Evolutionary conservation across 148 eudicot genomes (phyloP), one percentile per base, ranked within the genome.

Genomic region (Fagopyrum tataricum): DNA sequence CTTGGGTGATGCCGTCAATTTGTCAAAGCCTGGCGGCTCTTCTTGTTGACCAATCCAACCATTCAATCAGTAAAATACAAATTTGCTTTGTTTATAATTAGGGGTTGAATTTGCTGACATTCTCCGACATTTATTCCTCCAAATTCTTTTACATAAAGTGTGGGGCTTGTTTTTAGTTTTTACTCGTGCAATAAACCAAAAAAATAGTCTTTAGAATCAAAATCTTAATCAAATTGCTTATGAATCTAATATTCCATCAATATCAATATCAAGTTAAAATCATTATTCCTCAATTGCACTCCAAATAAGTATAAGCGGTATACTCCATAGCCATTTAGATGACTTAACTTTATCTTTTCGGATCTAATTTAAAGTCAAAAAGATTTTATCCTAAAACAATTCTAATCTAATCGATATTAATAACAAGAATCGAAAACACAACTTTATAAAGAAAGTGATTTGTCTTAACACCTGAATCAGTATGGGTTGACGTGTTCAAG

Each of bases 161-260:
- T 24, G 2, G 17, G 67, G n/a, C 67, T 61, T 61, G n/a, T n/a
- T n/a, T n/a, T n/a, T n/a, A n/a, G 67, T 61, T 61, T 61, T 24
- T 61, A 61, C 67, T 31, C 40, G 14, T n/a, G n/a, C n/a, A n/a
- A n/a, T n/a, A n/a, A n/a, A n/a, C n/a, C n/a, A n/a, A n/a, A 46
- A 46, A 8, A 46, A 8, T 23, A 58, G 31, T 23, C 14, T 21
- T 10, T 58, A 23, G 64, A 58, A 58, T 58, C 64, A 58, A 58
- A 58, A 58, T 61, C 41, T 2, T 26, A 31, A 61, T 61, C 67
- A 61, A 61, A 61, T 61, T 61, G 62, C 62, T 56, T 20, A 56
- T 20, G 26, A 31, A 20, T 52, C 58, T 15, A 52, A 58, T 59
- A 59, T 59, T 59, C 39, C 37, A 21, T 14, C 31, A 61, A 14